Evolutionary conservation across 2,329 filamentous ascomycete genomes (phyloP).

Genomic region (Fusarium camptoceras): DNA sequence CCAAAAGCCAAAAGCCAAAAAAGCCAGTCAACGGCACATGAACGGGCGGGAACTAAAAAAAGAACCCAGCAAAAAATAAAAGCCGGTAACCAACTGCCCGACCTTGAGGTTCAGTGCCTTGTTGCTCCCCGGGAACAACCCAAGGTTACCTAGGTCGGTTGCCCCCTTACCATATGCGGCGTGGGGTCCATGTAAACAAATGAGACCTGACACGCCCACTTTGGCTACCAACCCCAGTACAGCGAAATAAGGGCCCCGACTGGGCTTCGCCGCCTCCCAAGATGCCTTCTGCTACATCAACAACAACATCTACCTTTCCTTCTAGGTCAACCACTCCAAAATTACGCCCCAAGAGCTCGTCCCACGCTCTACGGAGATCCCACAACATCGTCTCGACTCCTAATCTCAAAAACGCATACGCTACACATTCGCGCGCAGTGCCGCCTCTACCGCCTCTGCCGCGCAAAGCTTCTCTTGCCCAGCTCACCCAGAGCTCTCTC

Average conservation of each 20-base stretch:
- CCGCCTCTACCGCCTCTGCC: slow-evolving; percentile 60
- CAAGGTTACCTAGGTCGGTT: slow-evolving; percentile 12
- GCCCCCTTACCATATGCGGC: slow-evolving; percentile 46
- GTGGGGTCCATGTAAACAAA: slow-evolving; percentile 48
- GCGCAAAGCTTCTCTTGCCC: slow-evolving; percentile 78
- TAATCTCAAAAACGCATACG: slow-evolving; percentile 66
- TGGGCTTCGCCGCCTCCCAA: slow-evolving; percentile 39
- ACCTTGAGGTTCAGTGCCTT: not conserved
- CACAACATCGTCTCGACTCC: slow-evolving; percentile 67
- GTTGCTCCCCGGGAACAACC: slow-evolving; percentile 38
- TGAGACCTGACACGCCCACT: slow-evolving; percentile 48
- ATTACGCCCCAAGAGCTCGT: slow-evolving; percentile 40
- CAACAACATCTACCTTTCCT: slow-evolving; percentile 39
- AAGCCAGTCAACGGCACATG: slow-evolving; percentile 32
- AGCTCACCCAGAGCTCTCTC: slow-evolving; percentile 72
- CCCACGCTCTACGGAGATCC: slow-evolving; percentile 59
- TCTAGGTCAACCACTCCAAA: slow-evolving; percentile 35
- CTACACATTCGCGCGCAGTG: slow-evolving; percentile 60
- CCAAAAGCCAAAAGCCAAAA: slow-evolving; percentile 2
- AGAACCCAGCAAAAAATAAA: slow-evolving; percentile 16
- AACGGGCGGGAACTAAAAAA: slow-evolving; percentile 37
- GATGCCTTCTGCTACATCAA: slow-evolving; percentile 46
- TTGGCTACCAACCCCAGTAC: slow-evolving; percentile 21
- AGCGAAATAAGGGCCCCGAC: slow-evolving; percentile 44
- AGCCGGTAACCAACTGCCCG: not conserved